These are phyloP conservation scores for Lycium ferocissimum DNA, from an alignment of 257 asterid genomes.

Conservation along the genomic window DNA sequence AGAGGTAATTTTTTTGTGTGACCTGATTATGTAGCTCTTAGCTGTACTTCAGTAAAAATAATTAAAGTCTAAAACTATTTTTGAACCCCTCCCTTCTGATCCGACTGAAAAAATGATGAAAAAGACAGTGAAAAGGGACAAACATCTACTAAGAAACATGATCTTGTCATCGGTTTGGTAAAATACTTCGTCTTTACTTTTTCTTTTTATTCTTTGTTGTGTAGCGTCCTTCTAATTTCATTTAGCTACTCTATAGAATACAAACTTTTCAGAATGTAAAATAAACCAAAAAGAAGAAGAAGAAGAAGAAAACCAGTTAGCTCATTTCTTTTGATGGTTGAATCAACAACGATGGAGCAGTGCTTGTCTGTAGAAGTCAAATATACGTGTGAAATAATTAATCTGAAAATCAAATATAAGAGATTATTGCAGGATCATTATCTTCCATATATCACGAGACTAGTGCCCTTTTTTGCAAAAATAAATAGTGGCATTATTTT, in stretches of 20 bases:
- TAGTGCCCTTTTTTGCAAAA: too few relatives aligned
- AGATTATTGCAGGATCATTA: neutral
- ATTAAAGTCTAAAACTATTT: neutral
- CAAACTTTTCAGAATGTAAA: neutral
- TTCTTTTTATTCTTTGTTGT: neutral
- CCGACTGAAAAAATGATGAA: too few relatives aligned
- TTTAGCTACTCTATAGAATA: neutral
- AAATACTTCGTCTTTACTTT: too few relatives aligned
- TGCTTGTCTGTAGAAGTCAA: neutral
- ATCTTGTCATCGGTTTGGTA: neutral
- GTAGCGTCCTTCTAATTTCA: too few relatives aligned
- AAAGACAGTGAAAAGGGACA: neutral
- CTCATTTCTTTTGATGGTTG: neutral
- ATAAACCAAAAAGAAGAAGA: neutral
- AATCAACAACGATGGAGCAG: too few relatives aligned
- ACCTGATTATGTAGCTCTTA: neutral
- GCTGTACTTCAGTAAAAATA: neutral
- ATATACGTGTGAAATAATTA: neutral
- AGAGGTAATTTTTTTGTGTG: neutral
- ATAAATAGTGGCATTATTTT: too few relatives aligned
- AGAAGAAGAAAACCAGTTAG: neutral
- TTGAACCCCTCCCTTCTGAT: neutral
- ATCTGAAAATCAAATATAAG: neutral
- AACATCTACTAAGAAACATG: neutral
- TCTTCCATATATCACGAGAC: too few relatives aligned